phyloP scores from a whole-genome alignment of 2,329 filamentous ascomycete genomes.

The Chrysoporthe cubensis region DNA sequence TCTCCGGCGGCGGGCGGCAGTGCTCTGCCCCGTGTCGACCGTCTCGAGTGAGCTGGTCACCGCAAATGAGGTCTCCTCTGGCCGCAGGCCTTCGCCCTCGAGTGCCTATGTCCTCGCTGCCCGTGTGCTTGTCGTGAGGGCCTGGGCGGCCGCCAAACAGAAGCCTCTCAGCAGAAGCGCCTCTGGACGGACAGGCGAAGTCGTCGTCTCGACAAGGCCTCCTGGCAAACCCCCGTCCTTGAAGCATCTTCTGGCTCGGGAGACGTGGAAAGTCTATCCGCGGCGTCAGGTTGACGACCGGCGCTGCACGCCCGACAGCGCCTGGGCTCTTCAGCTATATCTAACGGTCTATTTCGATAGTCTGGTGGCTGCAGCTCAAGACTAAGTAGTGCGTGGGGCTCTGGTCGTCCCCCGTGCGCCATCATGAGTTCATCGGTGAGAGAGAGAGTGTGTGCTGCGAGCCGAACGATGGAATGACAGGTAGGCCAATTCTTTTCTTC shows the following conservation, averaged over 20 bases:
- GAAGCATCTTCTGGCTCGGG: not conserved
- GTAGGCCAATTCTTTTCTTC: not conserved
- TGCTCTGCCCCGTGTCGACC: not conserved
- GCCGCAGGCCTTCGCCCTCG: not conserved
- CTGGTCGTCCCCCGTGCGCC: not conserved
- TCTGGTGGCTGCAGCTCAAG: not conserved
- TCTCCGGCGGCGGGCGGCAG: not conserved
- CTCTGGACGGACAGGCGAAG: not conserved
- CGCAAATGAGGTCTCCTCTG: not conserved
- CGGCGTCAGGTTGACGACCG: not conserved
- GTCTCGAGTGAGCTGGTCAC: not conserved
- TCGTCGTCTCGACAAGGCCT: not conserved
- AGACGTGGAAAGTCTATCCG: not conserved
- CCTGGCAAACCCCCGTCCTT: not conserved
- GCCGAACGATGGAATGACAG: not conserved
- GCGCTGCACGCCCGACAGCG: not conserved
- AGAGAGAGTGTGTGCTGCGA: not conserved
- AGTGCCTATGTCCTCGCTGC: not conserved
- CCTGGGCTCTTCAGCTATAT: not conserved
- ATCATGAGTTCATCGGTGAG: not conserved
- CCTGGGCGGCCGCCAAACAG: not conserved
- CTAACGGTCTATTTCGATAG: conserved; percentile 3
- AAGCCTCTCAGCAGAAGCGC: no score
- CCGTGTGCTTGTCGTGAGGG: not conserved
- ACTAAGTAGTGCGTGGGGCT: not conserved